Conservation (phyloP, 1,284 basidiomycete species). For the Austropuccinia psidii region DNA sequence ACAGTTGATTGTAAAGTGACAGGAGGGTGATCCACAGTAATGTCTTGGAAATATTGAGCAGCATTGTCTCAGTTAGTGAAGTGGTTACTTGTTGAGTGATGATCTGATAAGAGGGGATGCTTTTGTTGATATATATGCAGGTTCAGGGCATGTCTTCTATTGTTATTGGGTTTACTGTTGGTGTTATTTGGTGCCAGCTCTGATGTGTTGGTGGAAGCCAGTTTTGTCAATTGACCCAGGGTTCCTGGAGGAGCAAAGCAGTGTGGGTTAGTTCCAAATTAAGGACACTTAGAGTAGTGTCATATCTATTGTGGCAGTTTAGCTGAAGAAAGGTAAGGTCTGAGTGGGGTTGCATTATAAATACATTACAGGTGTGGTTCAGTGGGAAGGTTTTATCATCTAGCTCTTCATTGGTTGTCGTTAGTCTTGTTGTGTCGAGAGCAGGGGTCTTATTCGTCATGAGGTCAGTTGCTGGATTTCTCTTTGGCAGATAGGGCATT, state of each 20-base stretch:
- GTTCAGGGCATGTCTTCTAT: background rate
- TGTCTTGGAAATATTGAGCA: no score
- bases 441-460: background rate
- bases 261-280: background rate
- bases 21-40: no score
- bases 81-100: no score
- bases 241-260: background rate
- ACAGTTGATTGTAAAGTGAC: no score
- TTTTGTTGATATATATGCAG: no score
- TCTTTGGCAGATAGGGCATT: background rate
- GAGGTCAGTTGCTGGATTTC: background rate
- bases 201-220: background rate
- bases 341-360: background rate
- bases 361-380: background rate
- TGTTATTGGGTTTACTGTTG: background rate
- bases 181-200: background rate
- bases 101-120: no score
- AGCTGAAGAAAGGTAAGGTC: background rate
- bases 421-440: background rate
- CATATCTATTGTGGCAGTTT: no score
- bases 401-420: background rate
- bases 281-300: background rate
- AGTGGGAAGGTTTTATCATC: background rate
- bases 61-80: no score
- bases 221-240: background rate